These are phyloP conservation scores for Parafenestella ontariensis DNA, from an alignment of 2,329 filamentous ascomycete species.

Conservation along the genomic window DNA sequence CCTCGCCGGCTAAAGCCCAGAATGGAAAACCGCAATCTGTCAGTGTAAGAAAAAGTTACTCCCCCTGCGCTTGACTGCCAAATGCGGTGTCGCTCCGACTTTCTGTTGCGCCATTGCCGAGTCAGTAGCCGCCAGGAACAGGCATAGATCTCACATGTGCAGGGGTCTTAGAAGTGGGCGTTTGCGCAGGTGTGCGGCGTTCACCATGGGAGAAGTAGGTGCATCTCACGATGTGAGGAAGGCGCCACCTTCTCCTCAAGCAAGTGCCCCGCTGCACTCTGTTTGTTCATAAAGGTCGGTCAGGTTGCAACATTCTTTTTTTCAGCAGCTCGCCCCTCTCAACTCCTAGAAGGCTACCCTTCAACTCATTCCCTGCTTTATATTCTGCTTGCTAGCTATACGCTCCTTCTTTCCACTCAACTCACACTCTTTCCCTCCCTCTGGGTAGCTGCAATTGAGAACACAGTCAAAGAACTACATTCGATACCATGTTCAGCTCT, in stretches of 20 bases:
- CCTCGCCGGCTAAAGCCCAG: background rate
- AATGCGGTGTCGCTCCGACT: background rate
- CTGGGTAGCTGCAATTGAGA: background rate
- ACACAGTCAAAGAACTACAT: background rate
- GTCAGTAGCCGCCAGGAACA: background rate
- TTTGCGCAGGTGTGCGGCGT: background rate
- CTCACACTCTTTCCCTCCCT: background rate
- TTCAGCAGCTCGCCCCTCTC: background rate
- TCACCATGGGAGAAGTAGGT: background rate
- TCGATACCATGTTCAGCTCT: slow-evolving; percentile 23
- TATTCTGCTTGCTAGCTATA: background rate
- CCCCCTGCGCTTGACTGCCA: background rate
- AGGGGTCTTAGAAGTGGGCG: background rate
- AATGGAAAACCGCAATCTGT: background rate
- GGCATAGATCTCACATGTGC: background rate
- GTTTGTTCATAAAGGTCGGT: background rate
- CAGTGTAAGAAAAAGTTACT: background rate
- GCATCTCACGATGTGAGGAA: background rate
- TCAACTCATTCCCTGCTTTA: background rate
- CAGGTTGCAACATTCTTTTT: background rate
- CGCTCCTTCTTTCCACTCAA: slow-evolving; percentile 2
- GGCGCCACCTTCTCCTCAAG: background rate
- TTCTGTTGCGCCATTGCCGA: background rate
- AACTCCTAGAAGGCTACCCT: background rate
- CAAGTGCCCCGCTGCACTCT: background rate